Evolutionary conservation across 2,329 filamentous ascomycete genomes (phyloP), one percentile per base, ranked within the genome.

Genomic region (Periglandula ipomoeae): DNA sequence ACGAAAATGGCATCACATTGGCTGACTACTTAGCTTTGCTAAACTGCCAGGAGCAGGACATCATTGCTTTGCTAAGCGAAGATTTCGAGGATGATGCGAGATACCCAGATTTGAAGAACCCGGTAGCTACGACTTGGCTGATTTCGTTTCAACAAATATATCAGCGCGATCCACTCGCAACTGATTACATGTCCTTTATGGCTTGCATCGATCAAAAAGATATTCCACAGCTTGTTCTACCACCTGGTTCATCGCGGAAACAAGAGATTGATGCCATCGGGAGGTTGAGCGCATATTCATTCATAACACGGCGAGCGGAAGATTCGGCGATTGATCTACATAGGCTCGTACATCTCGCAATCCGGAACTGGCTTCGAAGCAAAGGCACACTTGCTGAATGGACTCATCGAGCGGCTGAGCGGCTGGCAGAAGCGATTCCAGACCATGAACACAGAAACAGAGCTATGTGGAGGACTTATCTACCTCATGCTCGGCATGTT

Each of bases 141-240:
- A 58, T 71, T 17, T 70, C 70, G 0, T 67, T 73, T 19, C 53
- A 67, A 20, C 58, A 66, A 27, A 65, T 71, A 11, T 56, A 55
- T 17, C 48, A 50, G 17, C 52, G 24, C 1, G 52, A 69, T 50
- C 19, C 47, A 3, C 32, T 56, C 5, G 70, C 70, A 4, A 65
- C 62, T 46, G 50, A 67, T 1, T 56, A 68, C 45, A 56, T 74
- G 2, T 61, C 60, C 0, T 69, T 73, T 46, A 62, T 72, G 38
- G 67, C 65, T 5, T 69, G 60, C 39, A 61, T 74, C 43, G 62
- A 69, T 51, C 58, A 61, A 4, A 66, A 66, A 50, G 61, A 60
- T 1, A 67, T 72, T 37, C 63, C 69, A 8, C 55, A 52, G 47
- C 62, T 62, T 3, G 52, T 72, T 1, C 53, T 65, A 7, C 65